Evolutionary conservation across 2,329 filamentous ascomycete genomes (phyloP).

Genomic region (Cladosporium sp.): DNA sequence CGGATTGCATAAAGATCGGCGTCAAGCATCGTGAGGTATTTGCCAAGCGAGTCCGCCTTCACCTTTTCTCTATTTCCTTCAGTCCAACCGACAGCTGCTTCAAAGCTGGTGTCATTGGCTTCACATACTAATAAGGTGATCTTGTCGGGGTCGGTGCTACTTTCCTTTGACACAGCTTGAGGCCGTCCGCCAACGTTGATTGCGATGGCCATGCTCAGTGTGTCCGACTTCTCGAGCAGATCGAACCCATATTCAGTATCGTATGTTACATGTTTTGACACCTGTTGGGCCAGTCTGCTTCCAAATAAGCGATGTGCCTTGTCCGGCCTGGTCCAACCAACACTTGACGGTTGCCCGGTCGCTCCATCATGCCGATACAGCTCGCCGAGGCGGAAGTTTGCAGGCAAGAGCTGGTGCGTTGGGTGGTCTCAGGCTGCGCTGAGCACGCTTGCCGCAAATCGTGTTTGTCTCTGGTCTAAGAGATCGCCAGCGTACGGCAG

Average conservation of each 20-base stretch:
- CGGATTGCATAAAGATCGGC: too few species aligned
- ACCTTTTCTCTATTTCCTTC: conserved; percentile 41
- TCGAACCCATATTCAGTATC: background rate
- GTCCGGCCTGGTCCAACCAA: background rate
- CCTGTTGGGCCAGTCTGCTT: background rate
- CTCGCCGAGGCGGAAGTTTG: too few species aligned
- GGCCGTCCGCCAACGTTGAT: background rate
- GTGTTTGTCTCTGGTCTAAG: too few species aligned
- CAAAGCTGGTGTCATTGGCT: background rate
- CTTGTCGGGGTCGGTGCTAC: background rate
- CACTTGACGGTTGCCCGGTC: background rate
- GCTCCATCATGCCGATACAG: too few species aligned
- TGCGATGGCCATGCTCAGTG: background rate
- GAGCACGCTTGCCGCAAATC: too few species aligned
- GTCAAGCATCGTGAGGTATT: too few species aligned
- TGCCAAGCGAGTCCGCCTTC: too few species aligned
- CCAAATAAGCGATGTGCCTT: background rate
- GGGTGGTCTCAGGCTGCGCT: too few species aligned
- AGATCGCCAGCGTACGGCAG: too few species aligned
- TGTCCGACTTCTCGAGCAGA: background rate
- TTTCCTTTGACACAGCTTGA: background rate
- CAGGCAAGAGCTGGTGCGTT: too few species aligned
- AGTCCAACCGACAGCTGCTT: too few species aligned
- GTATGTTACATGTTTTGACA: background rate
- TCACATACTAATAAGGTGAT: background rate